Base-by-base conservation (phyloP, 169 alveolate genomes). In the Babesia sp. region DNA sequence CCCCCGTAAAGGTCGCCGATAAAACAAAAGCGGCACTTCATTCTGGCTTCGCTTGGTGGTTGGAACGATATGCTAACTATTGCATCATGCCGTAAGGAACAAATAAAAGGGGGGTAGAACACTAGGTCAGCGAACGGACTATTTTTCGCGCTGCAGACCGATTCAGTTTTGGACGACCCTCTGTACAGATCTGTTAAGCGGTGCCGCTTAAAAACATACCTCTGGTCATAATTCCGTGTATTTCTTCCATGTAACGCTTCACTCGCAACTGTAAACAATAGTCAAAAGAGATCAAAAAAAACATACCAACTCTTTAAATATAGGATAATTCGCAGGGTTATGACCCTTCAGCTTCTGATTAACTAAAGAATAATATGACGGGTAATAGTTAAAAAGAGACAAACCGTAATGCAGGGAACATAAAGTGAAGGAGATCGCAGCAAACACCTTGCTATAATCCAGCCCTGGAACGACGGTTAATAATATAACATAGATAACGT, bases 351-450 rank as follows among this genome's bases (percentile, higher is more conserved):
- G 58, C 46, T 70, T 78, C 33, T 50, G 76, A 26, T 78, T 31
- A 24, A 78, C 86, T 78, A 57, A 4, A 34, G 0, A 1, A 4
- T 3, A 14, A 16, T 26, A 11, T 18, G 14, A 1, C 37, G 9
- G 1, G 7, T 1, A 5, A 48, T 0, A 45, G 8, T 7, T 4
- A 5, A 28, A 0, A 44, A 24, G 4, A 36, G 16, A 72, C 73
- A 24, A 31, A 78, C 86, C 80, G 60, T 68, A 57, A 34, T 59
- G 71, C 14, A 78, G 80, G 0, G 86, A 78, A 51, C 75, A 78
- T 2, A 78, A 51, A n/a, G 73, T 68, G 31, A 78, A 69, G 16
- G 86, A 58, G 42, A 78, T 18, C 9, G 86, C 22, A 31, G 82
- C 66, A 29, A 59, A 78, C 8, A 78, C 61, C 60, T 78, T 78